These are phyloP conservation scores for Knoxdaviesia capensis DNA, from an alignment of 2,329 filamentous ascomycete species.

Conservation along the genomic window DNA sequence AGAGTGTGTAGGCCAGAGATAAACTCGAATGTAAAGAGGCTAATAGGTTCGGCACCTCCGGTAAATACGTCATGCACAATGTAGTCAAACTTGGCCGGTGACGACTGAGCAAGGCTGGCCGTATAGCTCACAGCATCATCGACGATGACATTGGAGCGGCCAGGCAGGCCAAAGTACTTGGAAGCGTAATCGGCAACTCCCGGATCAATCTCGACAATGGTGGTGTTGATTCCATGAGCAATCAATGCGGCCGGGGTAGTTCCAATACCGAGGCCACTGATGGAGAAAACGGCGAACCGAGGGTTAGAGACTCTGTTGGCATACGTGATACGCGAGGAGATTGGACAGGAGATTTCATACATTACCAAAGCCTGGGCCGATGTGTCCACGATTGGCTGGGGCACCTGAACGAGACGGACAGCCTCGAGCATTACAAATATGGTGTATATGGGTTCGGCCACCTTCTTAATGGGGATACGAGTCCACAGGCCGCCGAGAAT, in stretches of 20 bases:
- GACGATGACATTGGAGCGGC: conserved; percentile 62
- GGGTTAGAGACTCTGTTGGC: background rate
- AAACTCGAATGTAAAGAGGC: conserved; percentile 77
- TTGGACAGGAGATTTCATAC: conserved; percentile 25
- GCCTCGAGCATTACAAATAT: conserved; percentile 95
- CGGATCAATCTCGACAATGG: conserved; percentile 86
- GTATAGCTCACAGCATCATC: conserved; percentile 63
- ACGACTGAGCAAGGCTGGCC: conserved; percentile 18
- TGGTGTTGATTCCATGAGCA: conserved; percentile 75
- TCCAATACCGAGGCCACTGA: conserved; percentile 72
- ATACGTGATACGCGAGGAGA: background rate
- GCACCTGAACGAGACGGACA: conserved; percentile 54
- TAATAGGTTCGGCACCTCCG: conserved; percentile 75
- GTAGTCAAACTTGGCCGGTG: conserved; percentile 52
- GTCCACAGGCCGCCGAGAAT: conserved; percentile 86
- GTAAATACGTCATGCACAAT: conserved; percentile 98
- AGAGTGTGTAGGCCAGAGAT: conserved; percentile 49
- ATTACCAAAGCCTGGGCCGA: conserved; percentile 68
- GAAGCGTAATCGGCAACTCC: conserved; percentile 66
- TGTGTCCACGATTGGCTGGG: conserved; percentile 31
- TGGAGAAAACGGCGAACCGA: background rate
- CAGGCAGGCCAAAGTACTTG: conserved; percentile 62
- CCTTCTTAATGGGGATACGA: conserved; percentile 11
- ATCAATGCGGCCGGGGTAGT: conserved; percentile 78
- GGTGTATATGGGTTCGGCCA: conserved; percentile 77